These are phyloP conservation scores for Aspergillus heteromorphus DNA, from an alignment of 495 filamentous ascomycete species.

Conservation along the genomic window DNA sequence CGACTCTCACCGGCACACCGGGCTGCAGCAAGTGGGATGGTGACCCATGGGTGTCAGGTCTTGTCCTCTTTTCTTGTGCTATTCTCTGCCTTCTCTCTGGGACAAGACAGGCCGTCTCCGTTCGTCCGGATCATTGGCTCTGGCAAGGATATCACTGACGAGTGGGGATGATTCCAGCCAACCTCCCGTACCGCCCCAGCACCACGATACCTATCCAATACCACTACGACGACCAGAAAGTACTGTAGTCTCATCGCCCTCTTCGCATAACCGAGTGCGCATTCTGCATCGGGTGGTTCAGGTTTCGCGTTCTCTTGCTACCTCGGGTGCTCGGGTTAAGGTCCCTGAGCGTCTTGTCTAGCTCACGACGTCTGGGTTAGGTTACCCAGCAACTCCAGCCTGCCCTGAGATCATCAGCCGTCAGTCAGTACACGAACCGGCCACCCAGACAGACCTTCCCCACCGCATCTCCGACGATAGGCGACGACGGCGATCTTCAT, in stretches of 20 bases:
- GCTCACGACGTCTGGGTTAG: background rate
- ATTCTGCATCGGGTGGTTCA: slow-evolving; percentile 18
- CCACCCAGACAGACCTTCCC: background rate
- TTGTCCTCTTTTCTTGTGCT: slow-evolving; percentile 1
- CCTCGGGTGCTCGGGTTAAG: slow-evolving; percentile 24
- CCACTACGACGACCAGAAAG: background rate
- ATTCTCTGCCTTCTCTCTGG: background rate
- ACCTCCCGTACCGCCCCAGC: too few species aligned
- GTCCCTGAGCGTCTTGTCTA: background rate
- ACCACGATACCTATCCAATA: background rate
- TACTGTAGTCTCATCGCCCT: too few species aligned
- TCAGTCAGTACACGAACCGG: background rate
- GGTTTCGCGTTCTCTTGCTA: slow-evolving; percentile 10
- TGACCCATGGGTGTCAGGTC: background rate
- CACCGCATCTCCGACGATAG: background rate
- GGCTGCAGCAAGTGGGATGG: slow-evolving; percentile 10
- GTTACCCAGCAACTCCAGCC: background rate
- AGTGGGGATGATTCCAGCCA: background rate
- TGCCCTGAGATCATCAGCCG: background rate
- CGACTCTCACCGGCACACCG: slow-evolving; percentile 20
- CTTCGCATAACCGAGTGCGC: background rate
- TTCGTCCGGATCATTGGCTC: slow-evolving; percentile 5
- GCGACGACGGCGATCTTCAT: background rate
- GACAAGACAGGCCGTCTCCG: background rate
- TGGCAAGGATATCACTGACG: background rate